These are phyloP conservation scores for Pyracantha coccinea DNA, from an alignment of 331 rosid genomes.

Conservation along the genomic window DNA sequence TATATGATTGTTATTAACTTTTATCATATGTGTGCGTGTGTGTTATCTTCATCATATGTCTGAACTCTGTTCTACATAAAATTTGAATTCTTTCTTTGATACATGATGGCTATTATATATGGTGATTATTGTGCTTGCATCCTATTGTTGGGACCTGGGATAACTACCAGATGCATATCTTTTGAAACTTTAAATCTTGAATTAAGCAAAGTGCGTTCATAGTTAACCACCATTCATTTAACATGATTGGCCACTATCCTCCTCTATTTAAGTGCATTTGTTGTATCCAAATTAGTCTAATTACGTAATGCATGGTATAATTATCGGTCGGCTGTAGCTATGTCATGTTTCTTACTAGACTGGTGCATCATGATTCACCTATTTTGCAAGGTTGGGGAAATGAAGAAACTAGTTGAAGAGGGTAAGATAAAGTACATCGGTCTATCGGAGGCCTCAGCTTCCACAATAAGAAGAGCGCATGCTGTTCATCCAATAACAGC, in stretches of 20 bases:
- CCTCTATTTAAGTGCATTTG: too few species aligned
- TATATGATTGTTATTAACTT: too few species aligned
- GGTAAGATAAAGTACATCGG: slow-evolving; percentile 66
- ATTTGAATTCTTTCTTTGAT: not conserved
- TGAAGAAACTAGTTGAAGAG: slow-evolving; percentile 58
- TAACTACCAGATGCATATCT: not conserved
- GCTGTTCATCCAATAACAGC: slow-evolving; percentile 21
- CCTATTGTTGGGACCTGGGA: not conserved
- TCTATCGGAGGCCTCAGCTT: slow-evolving; percentile 56
- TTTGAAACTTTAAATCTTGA: too few species aligned
- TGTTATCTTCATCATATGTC: not conserved
- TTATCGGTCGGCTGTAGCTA: too few species aligned
- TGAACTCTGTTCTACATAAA: not conserved
- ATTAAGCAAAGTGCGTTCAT: too few species aligned
- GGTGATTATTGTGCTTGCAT: not conserved
- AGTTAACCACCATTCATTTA: too few species aligned
- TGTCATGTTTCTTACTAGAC: not conserved
- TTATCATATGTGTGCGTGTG: not conserved
- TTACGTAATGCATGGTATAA: too few species aligned
- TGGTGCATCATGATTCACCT: not conserved
- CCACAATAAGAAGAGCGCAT: slow-evolving; percentile 23
- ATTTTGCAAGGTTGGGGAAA: slow-evolving; percentile 52
- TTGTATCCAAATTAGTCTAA: too few species aligned
- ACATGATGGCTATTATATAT: not conserved
- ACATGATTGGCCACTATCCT: too few species aligned